Base-by-base conservation (phyloP, 140 eudicot genomes). In the Flaveria floridana region DNA sequence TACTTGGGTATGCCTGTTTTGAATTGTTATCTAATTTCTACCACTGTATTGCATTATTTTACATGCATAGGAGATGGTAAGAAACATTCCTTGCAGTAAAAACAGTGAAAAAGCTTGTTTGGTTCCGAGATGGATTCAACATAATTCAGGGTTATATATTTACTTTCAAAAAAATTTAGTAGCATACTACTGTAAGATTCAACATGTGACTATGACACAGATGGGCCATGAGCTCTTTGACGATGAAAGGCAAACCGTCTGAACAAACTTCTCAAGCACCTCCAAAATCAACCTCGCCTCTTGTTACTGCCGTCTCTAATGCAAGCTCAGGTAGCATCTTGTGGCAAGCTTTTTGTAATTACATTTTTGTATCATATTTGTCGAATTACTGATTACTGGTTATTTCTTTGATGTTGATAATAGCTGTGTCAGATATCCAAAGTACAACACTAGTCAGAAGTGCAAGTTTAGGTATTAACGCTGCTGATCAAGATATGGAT, bases 161-260 rank as follows among this genome's bases (percentile, higher is more conserved):
- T 63, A 63, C 44, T 14, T 73, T 3, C 1, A 19, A 20, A 34
- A 41, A 8, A 3, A 0, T 4, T 70, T 20, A 25, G 11, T 41
- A 41, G 23, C 56, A 1, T n/a, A 44, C 20, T 44, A 74, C 41
- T 53, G 65, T 71, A 71, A 65, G 13, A 28, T 74, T 50, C 11
- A 48, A 41, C 66, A 41, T 56, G 7, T 3, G 28, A 44, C 25
- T 47, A 42, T 62, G 55, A 65, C 75, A 80, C 97, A 94, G 99
- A 83, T 94, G 99, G 99, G 99, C 97, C 47, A 94, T 90, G 99
- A 94, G 95, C 72, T 90, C 96, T 42, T 87, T 94, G 86, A 85
- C 96, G 20, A 68, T 78, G 19, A 90, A 90, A 87, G 91, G 88
- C 79, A 90, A 94, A 85, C 77, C 90, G 71, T 85, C 95, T 70